These are phyloP conservation scores for Lentinus brumalis DNA, from an alignment of 768 basidiomycete species.

Conservation along the genomic window DNA sequence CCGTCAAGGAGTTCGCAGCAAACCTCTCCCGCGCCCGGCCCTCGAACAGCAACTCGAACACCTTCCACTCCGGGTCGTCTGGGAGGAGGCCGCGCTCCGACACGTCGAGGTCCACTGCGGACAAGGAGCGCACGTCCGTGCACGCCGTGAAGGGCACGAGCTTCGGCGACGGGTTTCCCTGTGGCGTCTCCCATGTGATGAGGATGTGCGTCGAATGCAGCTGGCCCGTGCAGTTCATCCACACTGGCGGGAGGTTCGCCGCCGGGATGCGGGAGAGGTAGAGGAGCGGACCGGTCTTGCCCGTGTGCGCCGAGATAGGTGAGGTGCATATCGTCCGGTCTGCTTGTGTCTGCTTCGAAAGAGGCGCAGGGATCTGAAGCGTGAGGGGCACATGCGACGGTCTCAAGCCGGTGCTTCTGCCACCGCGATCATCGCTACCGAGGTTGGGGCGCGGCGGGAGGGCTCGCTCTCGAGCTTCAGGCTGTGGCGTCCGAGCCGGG, in stretches of 20 bases:
- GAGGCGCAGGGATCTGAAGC: constrained; percentile 8
- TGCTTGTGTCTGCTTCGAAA: neutral
- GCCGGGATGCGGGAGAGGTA: constrained; percentile 44
- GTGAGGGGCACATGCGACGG: neutral
- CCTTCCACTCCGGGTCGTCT: constrained; percentile 42
- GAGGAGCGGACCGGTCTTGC: constrained; percentile 43
- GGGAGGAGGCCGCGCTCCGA: constrained; percentile 49
- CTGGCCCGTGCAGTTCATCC: constrained; percentile 49
- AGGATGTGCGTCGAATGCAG: constrained; percentile 45
- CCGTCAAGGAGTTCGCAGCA: constrained; percentile 59
- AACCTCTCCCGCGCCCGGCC: constrained; percentile 57
- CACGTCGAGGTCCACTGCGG: constrained; percentile 40
- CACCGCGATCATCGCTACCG: neutral
- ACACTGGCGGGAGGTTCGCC: constrained; percentile 40
- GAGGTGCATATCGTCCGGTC: constrained; percentile 27
- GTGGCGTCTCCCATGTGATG: constrained; percentile 48
- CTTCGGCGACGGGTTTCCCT: constrained; percentile 44
- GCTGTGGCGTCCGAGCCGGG: neutral
- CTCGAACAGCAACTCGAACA: constrained; percentile 69
- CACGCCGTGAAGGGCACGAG: constrained; percentile 54
- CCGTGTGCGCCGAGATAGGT: constrained; percentile 19
- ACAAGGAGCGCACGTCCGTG: constrained; percentile 64
- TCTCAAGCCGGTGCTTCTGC: neutral
- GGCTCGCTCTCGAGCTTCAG: neutral
- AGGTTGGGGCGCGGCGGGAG: neutral